Percentiles rank a stretch among this genome's conserved stretches.
Evolutionary conservation across 2,329 filamentous ascomycete genomes (phyloP).

Genomic region (Dendryphion nanum): DNA sequence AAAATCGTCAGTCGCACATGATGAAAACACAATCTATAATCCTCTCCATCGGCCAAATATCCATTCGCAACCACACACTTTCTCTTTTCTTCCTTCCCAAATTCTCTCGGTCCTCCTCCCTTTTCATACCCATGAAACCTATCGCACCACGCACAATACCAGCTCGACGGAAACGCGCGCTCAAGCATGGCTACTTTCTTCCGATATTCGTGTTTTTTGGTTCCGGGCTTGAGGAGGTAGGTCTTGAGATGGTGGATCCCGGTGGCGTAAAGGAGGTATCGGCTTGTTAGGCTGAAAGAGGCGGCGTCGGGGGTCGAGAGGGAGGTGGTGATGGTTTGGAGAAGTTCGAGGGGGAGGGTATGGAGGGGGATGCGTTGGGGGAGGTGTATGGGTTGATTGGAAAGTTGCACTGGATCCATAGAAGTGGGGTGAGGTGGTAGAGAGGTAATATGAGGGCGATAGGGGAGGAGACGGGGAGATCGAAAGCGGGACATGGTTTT

Average conservation of each 20-base stretch:
- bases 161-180: conserved; percentile 30
- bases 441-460: too few relatives aligned
- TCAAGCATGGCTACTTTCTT: conserved; percentile 28
- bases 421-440: too few relatives aligned
- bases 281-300: conserved; percentile 23
- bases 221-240: conserved; percentile 13
- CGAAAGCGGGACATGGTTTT: too few relatives aligned
- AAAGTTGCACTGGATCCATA: too few relatives aligned
- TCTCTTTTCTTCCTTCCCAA: conserved; percentile 5
- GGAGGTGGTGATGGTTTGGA: conserved; percentile 28
- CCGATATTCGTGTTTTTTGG: conserved; percentile 19
- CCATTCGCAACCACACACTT: conserved; percentile 27
- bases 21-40: conserved; percentile 25
- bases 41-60: conserved; percentile 15
- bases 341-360: conserved; percentile 31
- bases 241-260: conserved; percentile 19
- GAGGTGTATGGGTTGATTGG: too few relatives aligned
- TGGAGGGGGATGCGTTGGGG: too few relatives aligned
- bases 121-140: conserved; percentile 22
- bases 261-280: conserved; percentile 28
- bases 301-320: conserved; percentile 21
- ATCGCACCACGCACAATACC: conserved; percentile 37
- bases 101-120: conserved; percentile 10
- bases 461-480: too few relatives aligned
- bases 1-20: conserved; percentile 30